A percentile compares a stretch with the other conserved stretches of the same genome.
These are phyloP conservation scores for Chytridium lagenaria DNA, from an alignment of 371 early-diverging fungal species.

Conservation along the genomic window DNA sequence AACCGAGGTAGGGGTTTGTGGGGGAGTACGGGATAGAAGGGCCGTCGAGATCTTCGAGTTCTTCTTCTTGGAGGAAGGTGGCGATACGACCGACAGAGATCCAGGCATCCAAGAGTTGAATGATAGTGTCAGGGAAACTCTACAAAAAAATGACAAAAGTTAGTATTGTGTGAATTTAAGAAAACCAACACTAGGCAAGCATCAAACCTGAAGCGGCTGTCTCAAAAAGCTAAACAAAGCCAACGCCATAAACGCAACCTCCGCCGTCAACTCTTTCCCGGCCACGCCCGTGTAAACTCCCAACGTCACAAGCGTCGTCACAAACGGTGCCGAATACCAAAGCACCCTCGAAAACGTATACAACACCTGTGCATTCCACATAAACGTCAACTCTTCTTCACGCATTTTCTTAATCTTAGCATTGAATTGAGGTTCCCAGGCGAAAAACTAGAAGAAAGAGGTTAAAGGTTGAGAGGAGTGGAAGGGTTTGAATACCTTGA, in stretches of 20 bases:
- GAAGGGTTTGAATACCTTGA: constrained; percentile 28
- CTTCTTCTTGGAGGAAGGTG: constrained; percentile 30
- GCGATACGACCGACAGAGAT: constrained; percentile 34
- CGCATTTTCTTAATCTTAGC: constrained; percentile 43
- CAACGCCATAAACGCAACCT: constrained; percentile 27
- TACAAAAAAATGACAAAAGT: not conserved
- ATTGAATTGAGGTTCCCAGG: constrained; percentile 41
- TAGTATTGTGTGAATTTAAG: not conserved
- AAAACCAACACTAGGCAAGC: not conserved
- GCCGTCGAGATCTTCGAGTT: constrained; percentile 29
- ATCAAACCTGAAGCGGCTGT: constrained; percentile 16
- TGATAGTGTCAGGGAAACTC: constrained; percentile 28
- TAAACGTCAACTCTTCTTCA: constrained; percentile 17
- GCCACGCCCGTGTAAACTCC: constrained; percentile 15
- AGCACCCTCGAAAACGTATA: constrained; percentile 17
- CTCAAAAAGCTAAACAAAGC: constrained; percentile 23
- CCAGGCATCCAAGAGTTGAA: constrained; percentile 29
- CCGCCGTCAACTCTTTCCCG: constrained; percentile 18
- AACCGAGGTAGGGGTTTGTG: not conserved
- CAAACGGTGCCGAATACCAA: constrained; percentile 24
- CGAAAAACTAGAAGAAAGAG: constrained; percentile 31
- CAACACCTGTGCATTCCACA: not conserved
- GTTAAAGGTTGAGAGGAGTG: constrained; percentile 14
- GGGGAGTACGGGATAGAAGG: not conserved
- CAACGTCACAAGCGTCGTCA: constrained; percentile 34